Conservation (phyloP, 2,329 filamentous ascomycete species). For the Parastagonospora avenae region DNA sequence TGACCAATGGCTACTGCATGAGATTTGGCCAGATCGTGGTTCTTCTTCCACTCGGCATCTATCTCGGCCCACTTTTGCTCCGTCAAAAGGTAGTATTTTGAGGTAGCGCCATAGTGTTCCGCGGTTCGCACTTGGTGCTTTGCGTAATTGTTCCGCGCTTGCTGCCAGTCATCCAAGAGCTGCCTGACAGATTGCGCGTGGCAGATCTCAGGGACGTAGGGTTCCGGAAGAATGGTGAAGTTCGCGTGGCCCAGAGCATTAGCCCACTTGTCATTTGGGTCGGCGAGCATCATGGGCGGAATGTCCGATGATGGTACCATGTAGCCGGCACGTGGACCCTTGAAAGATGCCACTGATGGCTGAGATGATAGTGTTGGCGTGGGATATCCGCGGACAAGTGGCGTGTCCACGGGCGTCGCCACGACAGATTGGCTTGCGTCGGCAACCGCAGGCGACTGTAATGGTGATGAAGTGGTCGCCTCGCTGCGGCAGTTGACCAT, state of each 20-base stretch:
- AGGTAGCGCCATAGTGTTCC: slow-evolving; percentile 89
- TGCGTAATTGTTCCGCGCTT: slow-evolving; percentile 82
- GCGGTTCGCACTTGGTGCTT: slow-evolving; percentile 86
- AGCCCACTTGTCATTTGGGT: slow-evolving; percentile 83
- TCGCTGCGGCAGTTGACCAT: slow-evolving; percentile 64
- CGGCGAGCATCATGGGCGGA: slow-evolving; percentile 67
- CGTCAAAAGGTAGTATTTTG: slow-evolving; percentile 83
- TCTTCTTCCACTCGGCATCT: slow-evolving; percentile 73
- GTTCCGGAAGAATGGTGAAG: slow-evolving; percentile 83
- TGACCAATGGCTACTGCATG: slow-evolving; percentile 43
- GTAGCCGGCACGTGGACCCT: slow-evolving; percentile 50
- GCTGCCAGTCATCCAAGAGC: slow-evolving; percentile 80
- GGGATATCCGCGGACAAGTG: slow-evolving; percentile 55
- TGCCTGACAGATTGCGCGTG: slow-evolving; percentile 66
- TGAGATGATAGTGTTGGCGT: slow-evolving; percentile 78
- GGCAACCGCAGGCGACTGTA: slow-evolving; percentile 80
- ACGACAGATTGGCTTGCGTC: slow-evolving; percentile 57
- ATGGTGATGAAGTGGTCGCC: slow-evolving; percentile 72
- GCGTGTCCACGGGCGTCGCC: slow-evolving; percentile 55
- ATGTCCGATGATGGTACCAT: slow-evolving; percentile 60
- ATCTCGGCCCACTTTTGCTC: slow-evolving; percentile 87
- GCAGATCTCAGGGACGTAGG: slow-evolving; percentile 71
- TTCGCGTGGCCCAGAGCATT: slow-evolving; percentile 88
- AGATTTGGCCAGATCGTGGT: slow-evolving; percentile 68
- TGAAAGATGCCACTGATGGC: slow-evolving; percentile 78